Base-by-base conservation (phyloP, 352 stramenopile genomes). In the Pythium periplocum region DNA sequence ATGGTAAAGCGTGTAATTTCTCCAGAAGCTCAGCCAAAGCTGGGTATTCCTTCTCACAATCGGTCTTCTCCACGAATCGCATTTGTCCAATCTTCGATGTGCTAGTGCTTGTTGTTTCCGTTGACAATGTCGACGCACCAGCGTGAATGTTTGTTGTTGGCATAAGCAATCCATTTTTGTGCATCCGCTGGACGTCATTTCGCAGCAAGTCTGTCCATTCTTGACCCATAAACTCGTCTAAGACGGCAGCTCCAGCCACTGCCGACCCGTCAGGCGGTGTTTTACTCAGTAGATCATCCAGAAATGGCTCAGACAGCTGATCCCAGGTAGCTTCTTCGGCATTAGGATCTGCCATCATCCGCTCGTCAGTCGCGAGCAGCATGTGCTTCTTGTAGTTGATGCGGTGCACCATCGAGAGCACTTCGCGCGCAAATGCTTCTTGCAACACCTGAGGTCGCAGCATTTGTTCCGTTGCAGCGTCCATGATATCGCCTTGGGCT, bases 361-460 rank as follows among this genome's bases (percentile, higher is more conserved):
- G 63, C 10, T 51, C 59, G 43, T 93, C 77, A 46, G 88, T 86
- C 3, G 83, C 82, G 9, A 96, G 54, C 53, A 85, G 46, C 31
- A 79, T 66, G 53, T 94, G 83, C 57, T 94, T 92, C 55, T 90
- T 75, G 53, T 73, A 66, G 59, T 93, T 93, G 10, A 95, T 73
- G 4, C 81, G 81, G 45, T 88, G 84, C 17, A 96, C 75, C 80
- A 96, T 92, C 8, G 72, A 69, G 36, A 95, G 49, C 26, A 95
- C 67, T 53, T 96, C 82, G 41, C 86, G 68, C 0, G 71, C 83
- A 67, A 96, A 95, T 0, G 84, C 84, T 55, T 96, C 84, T 45
- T 93, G 85, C 39, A 93, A 59, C 6, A 95, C 73, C 49, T 95
- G 84, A 1, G 84, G 84, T 36, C 80, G 37, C 37, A 94, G 71